Evolutionary conservation across 2,329 filamentous ascomycete species (phyloP).

Genomic region (Penicillium brevicompactum): DNA sequence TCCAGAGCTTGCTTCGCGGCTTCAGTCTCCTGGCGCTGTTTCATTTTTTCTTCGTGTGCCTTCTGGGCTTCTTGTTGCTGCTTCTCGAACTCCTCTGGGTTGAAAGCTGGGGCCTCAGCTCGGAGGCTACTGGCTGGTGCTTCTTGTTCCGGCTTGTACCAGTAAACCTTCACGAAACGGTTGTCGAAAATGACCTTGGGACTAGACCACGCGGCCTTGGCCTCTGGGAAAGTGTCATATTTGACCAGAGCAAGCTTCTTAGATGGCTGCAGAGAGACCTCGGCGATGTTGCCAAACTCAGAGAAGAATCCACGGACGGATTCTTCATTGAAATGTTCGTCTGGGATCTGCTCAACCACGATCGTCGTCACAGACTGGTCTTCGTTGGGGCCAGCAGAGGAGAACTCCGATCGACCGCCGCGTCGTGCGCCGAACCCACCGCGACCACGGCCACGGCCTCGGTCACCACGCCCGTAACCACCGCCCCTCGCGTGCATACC

Average conservation of each 20-base stretch:
- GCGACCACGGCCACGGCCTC: constrained; percentile 47
- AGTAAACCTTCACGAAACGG: constrained; percentile 66
- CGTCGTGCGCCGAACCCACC: constrained; percentile 43
- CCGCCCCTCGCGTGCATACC: constrained; percentile 33
- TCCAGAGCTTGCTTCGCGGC: constrained; percentile 56
- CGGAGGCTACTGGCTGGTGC: constrained; percentile 32
- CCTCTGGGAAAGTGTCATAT: constrained; percentile 54
- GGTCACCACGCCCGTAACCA: constrained; percentile 32
- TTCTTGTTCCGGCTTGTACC: constrained; percentile 53
- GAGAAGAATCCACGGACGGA: constrained; percentile 60
- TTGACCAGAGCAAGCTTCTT: constrained; percentile 59
- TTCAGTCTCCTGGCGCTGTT: constrained; percentile 55
- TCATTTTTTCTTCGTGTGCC: constrained; percentile 56
- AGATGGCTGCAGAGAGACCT: constrained; percentile 57
- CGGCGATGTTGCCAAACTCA: constrained; percentile 58
- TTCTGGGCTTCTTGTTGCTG: constrained; percentile 61
- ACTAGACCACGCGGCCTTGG: constrained; percentile 59
- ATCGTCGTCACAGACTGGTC: constrained; percentile 58
- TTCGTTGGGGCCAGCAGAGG: constrained; percentile 53
- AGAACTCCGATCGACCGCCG: constrained; percentile 55
- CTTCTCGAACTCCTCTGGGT: constrained; percentile 56
- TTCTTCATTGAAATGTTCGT: constrained; percentile 58
- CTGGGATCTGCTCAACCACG: constrained; percentile 63
- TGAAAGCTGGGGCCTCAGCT: constrained; percentile 49
- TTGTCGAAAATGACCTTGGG: constrained; percentile 67